These are phyloP conservation scores for Amanita pseudoporphyria DNA, from an alignment of 768 basidiomycete species.

Conservation along the genomic window DNA sequence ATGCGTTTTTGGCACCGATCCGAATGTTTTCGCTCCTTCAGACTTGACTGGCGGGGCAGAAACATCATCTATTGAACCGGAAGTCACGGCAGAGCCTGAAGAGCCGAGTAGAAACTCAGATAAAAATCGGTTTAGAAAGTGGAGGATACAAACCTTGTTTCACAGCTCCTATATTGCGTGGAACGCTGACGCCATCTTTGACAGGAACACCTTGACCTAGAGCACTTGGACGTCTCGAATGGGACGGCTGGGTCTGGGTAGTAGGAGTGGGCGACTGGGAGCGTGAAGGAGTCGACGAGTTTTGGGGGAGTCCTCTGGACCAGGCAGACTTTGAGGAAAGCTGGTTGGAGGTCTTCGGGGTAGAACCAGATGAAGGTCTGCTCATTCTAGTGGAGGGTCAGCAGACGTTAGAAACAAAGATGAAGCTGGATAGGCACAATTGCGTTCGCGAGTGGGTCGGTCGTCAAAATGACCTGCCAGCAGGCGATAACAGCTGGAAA, in stretches of 20 bases:
- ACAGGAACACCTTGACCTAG: constrained; percentile 62
- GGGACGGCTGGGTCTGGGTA: too few relatives aligned
- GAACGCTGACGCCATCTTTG: constrained; percentile 72
- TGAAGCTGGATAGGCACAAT: constrained; percentile 34
- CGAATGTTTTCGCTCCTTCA: constrained; percentile 75
- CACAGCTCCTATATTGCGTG: constrained; percentile 52
- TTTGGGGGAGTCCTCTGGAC: too few relatives aligned
- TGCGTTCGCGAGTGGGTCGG: constrained; percentile 59
- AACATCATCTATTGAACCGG: constrained; percentile 85
- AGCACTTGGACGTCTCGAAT: constrained; percentile 73
- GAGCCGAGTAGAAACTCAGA: constrained; percentile 8
- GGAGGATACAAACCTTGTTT: constrained; percentile 50
- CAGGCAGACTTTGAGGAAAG: constrained; percentile 68
- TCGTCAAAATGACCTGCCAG: constrained; percentile 90
- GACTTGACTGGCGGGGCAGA: constrained; percentile 56
- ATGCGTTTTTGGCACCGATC: constrained; percentile 59
- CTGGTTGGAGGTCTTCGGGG: constrained; percentile 63
- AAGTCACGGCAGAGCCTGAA: constrained; percentile 63
- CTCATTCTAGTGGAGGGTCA: constrained; percentile 62
- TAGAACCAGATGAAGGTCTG: constrained; percentile 73
- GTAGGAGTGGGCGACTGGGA: constrained; percentile 76
- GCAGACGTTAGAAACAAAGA: constrained; percentile 28
- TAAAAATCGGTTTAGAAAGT: constrained; percentile 1
- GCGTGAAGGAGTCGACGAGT: constrained; percentile 17
- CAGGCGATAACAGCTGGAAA: constrained; percentile 64